Percentiles rank a stretch among this genome's conserved stretches.
These are phyloP conservation scores for Puccinellia tenuiflora DNA, from an alignment of 176 grass and related monocot genomes.

Conservation along the genomic window DNA sequence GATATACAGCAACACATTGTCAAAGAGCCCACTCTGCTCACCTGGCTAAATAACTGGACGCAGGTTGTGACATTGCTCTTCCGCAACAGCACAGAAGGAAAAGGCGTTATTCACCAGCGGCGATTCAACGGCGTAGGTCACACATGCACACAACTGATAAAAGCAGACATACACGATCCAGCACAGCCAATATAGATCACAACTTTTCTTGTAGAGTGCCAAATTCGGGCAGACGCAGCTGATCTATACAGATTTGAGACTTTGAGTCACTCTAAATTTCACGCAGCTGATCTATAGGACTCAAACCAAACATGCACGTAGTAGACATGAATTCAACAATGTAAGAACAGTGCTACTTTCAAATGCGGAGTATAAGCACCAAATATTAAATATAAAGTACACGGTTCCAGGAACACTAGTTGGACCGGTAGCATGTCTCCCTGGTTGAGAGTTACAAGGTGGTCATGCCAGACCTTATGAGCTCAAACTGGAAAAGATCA, in stretches of 20 bases:
- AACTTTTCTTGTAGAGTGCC: neutral
- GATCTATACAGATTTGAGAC: too few species aligned
- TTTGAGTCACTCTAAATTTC: neutral
- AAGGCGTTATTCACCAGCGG: neutral
- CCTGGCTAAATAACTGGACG: neutral
- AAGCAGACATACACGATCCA: neutral
- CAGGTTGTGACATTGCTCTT: neutral
- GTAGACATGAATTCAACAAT: neutral
- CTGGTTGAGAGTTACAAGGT: slow-evolving; percentile 38
- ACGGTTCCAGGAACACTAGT: neutral
- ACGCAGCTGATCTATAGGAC: neutral
- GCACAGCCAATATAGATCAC: neutral
- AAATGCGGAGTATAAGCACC: neutral
- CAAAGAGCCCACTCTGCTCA: neutral
- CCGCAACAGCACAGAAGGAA: neutral
- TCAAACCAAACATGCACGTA: neutral
- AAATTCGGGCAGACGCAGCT: neutral
- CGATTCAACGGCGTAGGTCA: neutral
- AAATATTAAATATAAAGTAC: neutral
- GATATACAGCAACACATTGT: neutral
- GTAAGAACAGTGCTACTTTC: slow-evolving; percentile 1
- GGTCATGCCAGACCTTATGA: slow-evolving; percentile 50
- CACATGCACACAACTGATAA: neutral
- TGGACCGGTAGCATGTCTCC: slow-evolving; percentile 6
- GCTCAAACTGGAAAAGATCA: slow-evolving; percentile 38